Base-by-base conservation (phyloP, 2,329 filamentous ascomycete species). In the Aspergillus nomiae region DNA sequence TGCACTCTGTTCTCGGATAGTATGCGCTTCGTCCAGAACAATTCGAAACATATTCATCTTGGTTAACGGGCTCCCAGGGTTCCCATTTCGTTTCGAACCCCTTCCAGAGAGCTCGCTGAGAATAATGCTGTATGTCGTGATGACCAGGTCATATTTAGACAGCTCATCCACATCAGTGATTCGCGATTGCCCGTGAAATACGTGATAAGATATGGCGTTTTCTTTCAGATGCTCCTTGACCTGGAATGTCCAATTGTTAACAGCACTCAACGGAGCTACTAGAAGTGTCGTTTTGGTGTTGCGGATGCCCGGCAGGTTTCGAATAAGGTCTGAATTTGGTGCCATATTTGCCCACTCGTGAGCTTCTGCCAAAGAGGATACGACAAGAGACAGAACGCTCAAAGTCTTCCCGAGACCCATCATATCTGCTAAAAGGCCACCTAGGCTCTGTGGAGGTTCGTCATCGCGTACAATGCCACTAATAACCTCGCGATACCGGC, bases 231-330 rank as follows among this genome's bases (percentile, higher is more conserved):
- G 95, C 63, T 91, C 86, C 70, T 90, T 90, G 65, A 98, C 92
- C 77, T 99, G 95, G 69, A 93, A 89, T 70, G 94, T 90, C 95
- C 95, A 99, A 72, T 98, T 99, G 30, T 90, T 90, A 62, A 98
- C 89, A 0, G 94, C 95, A 72, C 92, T 97, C 3, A 97, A 84
- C 1, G 95, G 95, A 61, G 91, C 96, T 19, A 99, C 87, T 21
- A 99, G 84, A 36, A 99, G 82, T 0, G 95, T 98, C 0, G 91
- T 88, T 72, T 88, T 90, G 7, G 87, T 88, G 71, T 97, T 96
- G 48, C 82, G 83, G 55, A 78, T 76, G 9, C 74, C 75, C 16
- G 76, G 76, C 10, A 70, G 63, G 34, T 60, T 67, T 34, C 69
- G 72, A 51, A 74, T 69, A 56, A 75, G 74, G 6, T 69, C 73